Base-by-base conservation (phyloP, 208 protist genomes). In the Lotmaria passim region DNA sequence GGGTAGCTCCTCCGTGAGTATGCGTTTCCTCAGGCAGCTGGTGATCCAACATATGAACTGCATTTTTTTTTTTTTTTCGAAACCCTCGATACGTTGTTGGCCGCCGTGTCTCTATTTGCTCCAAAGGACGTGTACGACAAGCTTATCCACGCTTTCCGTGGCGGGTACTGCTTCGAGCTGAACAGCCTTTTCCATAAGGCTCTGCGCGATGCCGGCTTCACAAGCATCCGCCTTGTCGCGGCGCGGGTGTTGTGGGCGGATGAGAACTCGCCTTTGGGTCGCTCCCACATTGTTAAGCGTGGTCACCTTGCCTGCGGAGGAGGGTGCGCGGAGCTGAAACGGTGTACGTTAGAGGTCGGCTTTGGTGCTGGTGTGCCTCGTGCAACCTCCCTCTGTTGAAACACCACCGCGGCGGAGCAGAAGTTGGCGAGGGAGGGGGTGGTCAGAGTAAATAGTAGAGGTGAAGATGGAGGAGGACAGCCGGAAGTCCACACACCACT, bases 141-240 rank as follows among this genome's bases (percentile, higher is more conserved):
- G 48, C 55, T 74, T 15, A 55, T 75, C 24, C 41, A 63, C 57
- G 67, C 73, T 10, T 10, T 60, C 3, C 73, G 73, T 11, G 65
- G 73, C 17, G 73, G 73, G 7, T 74, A 69, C 52, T 79, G 73
- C 56, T 73, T 79, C 30, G 73, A 79, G 73, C 65, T 69, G 17
- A 73, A 73, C 59, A 48, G 19, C 5, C 47, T 79, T 3, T 62
- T 79, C 31, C 15, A 65, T 17, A 39, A 62, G 8, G 73, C 58
- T 1, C 38, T 79, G 56, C 55, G n/a, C 10, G 50, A 57, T 21
- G 36, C 53, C 23, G 53, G 67, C 52, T 73, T 74, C 24, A 26
- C 7, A 2, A 28, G 50, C 28, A 44, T 73, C 19, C 52, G 46
- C 12, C 34, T n/a, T n/a, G 24, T 59, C 8, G 55, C 55, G 6